Conservation (phyloP, 495 filamentous ascomycete genomes). For the Penicillium lagena region DNA sequence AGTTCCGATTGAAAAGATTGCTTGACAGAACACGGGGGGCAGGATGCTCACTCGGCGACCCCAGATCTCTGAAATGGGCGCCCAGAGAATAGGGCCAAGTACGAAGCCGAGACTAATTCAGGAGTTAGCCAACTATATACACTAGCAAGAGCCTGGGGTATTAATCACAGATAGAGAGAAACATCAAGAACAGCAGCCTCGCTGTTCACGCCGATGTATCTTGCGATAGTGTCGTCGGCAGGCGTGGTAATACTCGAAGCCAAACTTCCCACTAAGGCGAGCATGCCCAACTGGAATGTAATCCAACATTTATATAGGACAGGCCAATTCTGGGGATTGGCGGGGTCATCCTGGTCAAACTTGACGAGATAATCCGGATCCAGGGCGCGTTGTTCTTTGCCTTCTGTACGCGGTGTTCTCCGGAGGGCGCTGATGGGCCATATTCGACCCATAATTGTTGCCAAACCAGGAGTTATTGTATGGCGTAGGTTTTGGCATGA, state of each 20-base stretch:
- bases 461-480: too few relatives aligned
- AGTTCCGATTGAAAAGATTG: constrained; percentile 29
- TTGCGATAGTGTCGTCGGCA: constrained; percentile 31
- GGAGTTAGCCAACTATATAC: background rate
- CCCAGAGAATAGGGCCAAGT: constrained; percentile 33
- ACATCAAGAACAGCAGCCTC: constrained; percentile 14
- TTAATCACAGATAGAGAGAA: background rate
- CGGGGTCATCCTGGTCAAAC: too few relatives aligned
- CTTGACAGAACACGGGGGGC: constrained; percentile 30
- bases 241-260: constrained; percentile 45
- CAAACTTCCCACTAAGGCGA: constrained; percentile 42
- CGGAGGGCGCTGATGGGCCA: too few relatives aligned
- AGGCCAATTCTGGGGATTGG: too few relatives aligned
- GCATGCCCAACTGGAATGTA: constrained; percentile 26
- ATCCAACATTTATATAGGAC: too few relatives aligned
- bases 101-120: constrained; percentile 22
- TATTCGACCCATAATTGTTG: too few relatives aligned
- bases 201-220: constrained; percentile 25
- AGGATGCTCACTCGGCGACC: constrained; percentile 27
- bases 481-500: too few relatives aligned
- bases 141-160: constrained; percentile 9
- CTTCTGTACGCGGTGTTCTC: too few relatives aligned
- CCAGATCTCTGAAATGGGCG: constrained; percentile 29
- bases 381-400: too few relatives aligned
- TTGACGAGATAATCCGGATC: too few relatives aligned